Conservation (phyloP, 2,329 filamentous ascomycete species). For the Colletotrichum falcatum region DNA sequence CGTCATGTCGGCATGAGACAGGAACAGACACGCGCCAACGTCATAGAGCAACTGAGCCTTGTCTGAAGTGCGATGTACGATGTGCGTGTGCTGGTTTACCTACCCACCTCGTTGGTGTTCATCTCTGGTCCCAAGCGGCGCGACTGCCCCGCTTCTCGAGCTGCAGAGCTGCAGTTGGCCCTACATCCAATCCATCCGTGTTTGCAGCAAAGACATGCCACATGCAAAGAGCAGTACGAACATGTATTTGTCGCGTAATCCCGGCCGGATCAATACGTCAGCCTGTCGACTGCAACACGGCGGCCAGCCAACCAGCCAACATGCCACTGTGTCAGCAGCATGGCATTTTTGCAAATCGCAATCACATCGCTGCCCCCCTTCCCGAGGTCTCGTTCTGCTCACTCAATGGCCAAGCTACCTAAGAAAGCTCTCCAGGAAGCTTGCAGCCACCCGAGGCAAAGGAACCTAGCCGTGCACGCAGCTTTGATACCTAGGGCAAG, state of each 20-base stretch:
- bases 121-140: neutral
- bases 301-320: slow-evolving; percentile 34
- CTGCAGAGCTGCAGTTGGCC: neutral
- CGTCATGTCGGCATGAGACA: slow-evolving; percentile 22
- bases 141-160: neutral
- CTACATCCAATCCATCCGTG: slow-evolving; percentile 7
- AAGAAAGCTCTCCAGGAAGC: slow-evolving; percentile 2
- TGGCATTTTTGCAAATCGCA: slow-evolving; percentile 40
- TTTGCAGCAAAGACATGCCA: slow-evolving; percentile 34
- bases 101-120: neutral
- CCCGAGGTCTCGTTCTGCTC: slow-evolving; percentile 13
- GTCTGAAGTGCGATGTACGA: neutral
- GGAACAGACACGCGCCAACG: slow-evolving; percentile 31
- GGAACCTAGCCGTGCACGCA: slow-evolving; percentile 8
- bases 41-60: slow-evolving; percentile 30
- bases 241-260: slow-evolving; percentile 25
- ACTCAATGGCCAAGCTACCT: neutral
- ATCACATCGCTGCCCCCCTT: slow-evolving; percentile 27
- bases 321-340: slow-evolving; percentile 18
- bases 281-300: slow-evolving; percentile 29
- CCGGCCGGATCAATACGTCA: slow-evolving; percentile 32
- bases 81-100: no score
- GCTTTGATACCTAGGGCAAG: neutral
- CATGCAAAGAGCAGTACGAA: slow-evolving; percentile 24
- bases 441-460: slow-evolving; percentile 34